These are phyloP conservation scores for Tolypocladium inflatum DNA, from an alignment of 2,329 filamentous ascomycete species.

Conservation along the genomic window DNA sequence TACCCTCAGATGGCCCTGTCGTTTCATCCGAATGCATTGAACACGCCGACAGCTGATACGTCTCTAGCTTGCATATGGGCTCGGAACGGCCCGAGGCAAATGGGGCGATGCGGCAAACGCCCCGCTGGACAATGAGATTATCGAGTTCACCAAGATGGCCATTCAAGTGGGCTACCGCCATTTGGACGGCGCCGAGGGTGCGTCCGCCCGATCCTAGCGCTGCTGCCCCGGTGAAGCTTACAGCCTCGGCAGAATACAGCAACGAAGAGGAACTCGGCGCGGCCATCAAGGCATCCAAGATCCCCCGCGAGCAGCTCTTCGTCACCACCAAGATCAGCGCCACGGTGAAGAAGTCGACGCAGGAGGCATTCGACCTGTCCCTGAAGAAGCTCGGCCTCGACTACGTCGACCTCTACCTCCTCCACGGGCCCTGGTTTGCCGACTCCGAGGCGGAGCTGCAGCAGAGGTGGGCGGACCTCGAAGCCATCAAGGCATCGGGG, in stretches of 20 bases:
- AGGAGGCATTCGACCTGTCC: slow-evolving; percentile 46
- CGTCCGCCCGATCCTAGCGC: slow-evolving; percentile 2
- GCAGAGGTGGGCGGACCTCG: slow-evolving; percentile 47
- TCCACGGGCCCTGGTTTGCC: slow-evolving; percentile 49
- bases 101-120: slow-evolving; percentile 18
- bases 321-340: slow-evolving; percentile 51
- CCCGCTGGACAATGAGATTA: slow-evolving; percentile 44
- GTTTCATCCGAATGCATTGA: no score
- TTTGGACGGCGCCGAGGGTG: slow-evolving; percentile 65
- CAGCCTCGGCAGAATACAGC: slow-evolving; percentile 38
- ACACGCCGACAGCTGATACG: not conserved
- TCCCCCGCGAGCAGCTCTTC: slow-evolving; percentile 60
- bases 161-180: slow-evolving; percentile 63
- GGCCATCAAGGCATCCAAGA: slow-evolving; percentile 56
- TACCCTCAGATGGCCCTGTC: no score
- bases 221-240: not conserved
- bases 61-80: slow-evolving; percentile 56
- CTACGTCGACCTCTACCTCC: slow-evolving; percentile 64
- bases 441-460: slow-evolving; percentile 43
- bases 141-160: slow-evolving; percentile 45
- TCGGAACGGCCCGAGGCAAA: slow-evolving; percentile 59
- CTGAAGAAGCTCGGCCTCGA: slow-evolving; percentile 57
- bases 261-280: slow-evolving; percentile 62
- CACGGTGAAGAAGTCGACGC: slow-evolving; percentile 26
- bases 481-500: slow-evolving; percentile 57